Evolutionary conservation across 441 rosid species (phyloP).

Genomic region (Pelargonium citronellum): DNA sequence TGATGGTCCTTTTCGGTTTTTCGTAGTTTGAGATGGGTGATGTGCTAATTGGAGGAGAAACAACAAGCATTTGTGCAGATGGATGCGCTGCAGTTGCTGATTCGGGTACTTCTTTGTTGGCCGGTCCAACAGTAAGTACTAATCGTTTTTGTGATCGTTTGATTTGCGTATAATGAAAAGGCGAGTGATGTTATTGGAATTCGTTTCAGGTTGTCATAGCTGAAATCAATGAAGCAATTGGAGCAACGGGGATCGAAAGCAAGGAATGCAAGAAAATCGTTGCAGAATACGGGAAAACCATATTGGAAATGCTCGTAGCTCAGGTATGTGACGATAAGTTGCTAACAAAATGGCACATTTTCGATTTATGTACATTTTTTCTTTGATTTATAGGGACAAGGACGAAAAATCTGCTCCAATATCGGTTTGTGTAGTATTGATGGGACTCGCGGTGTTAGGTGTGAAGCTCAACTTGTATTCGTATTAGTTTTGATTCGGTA

Average conservation of each 20-base stretch:
- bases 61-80: constrained; percentile 55
- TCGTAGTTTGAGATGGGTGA: constrained; percentile 68
- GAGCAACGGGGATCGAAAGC: constrained; percentile 60
- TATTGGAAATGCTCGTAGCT: constrained; percentile 59
- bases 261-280: constrained; percentile 67
- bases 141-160: not conserved
- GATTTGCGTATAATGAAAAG: too few relatives aligned
- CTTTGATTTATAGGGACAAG: constrained; percentile 35
- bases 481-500: not conserved
- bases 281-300: constrained; percentile 54
- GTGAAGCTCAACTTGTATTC: constrained; percentile 16
- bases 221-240: constrained; percentile 76
- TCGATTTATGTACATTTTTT: not conserved
- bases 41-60: constrained; percentile 41
- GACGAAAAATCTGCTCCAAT: constrained; percentile 51
- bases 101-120: constrained; percentile 74
- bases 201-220: constrained; percentile 48
- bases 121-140: constrained; percentile 62
- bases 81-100: constrained; percentile 77
- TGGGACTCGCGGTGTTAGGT: constrained; percentile 51
- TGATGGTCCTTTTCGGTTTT: constrained; percentile 11
- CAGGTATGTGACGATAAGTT: constrained; percentile 34
- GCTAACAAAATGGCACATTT: not conserved
- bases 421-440: constrained; percentile 49
- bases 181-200: not conserved